phyloP scores from a whole-genome alignment of 805 yeast species.

The Komagataella kurtzmanii region DNA sequence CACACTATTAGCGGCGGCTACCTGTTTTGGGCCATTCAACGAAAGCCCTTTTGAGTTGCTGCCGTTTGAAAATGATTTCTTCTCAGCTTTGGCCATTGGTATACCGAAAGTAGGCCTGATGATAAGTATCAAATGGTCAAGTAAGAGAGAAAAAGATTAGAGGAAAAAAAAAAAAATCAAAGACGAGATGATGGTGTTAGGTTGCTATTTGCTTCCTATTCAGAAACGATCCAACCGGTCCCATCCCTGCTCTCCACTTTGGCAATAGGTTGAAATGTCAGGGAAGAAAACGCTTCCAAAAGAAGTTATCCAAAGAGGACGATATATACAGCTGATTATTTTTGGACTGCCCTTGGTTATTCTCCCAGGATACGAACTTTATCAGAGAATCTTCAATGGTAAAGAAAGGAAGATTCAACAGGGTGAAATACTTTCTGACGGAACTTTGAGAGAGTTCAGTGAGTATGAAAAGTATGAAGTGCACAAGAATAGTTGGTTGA shows the following conservation, averaged over 20 bases:
- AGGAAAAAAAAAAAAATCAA: slow-evolving; percentile 1
- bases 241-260: slow-evolving; percentile 4
- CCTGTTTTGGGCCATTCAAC: slow-evolving; percentile 27
- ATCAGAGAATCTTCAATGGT: slow-evolving; percentile 21
- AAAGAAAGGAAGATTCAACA: slow-evolving; percentile 28
- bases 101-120: neutral
- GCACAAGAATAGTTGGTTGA: slow-evolving; percentile 24
- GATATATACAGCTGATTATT: slow-evolving; percentile 16
- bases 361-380: slow-evolving; percentile 17
- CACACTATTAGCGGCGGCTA: slow-evolving; percentile 67
- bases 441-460: slow-evolving; percentile 26
- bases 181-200: slow-evolving; percentile 10
- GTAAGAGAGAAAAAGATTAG: neutral
- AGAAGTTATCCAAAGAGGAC: slow-evolving; percentile 11
- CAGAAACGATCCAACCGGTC: slow-evolving; percentile 1
- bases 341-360: slow-evolving; percentile 15
- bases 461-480: slow-evolving; percentile 24
- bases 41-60: neutral
- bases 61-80: slow-evolving; percentile 41
- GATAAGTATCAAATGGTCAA: neutral
- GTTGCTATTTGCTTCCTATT: slow-evolving; percentile 5
- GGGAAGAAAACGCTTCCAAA: slow-evolving; percentile 6
- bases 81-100: slow-evolving; percentile 52
- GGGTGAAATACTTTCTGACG: slow-evolving; percentile 32
- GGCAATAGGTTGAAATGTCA: neutral